phyloP scores from a whole-genome alignment of 2,329 filamentous ascomycete species.

The Mycocentrospora acerina region DNA sequence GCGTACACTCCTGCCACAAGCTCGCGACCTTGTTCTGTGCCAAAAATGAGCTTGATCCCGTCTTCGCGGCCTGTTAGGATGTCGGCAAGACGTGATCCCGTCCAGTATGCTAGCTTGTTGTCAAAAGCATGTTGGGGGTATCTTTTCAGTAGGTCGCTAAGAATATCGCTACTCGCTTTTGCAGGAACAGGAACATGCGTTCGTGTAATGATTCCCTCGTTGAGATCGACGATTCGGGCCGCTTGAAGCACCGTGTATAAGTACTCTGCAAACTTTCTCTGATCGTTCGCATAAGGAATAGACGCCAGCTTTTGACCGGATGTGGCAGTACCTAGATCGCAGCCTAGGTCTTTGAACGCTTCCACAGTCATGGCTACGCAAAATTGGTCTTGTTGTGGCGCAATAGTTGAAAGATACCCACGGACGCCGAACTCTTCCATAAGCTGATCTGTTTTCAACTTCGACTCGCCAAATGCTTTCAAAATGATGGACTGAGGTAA shows the following conservation, averaged over 20 bases:
- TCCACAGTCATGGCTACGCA: constrained; percentile 26
- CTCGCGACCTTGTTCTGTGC: constrained; percentile 11
- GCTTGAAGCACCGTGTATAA: constrained; percentile 19
- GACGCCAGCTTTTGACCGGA: constrained; percentile 10
- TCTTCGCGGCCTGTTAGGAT: constrained; percentile 41
- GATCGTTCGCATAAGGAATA: constrained; percentile 6
- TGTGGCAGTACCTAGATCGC: constrained; percentile 7
- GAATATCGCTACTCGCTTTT: constrained; percentile 13
- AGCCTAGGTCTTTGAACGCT: constrained; percentile 26
- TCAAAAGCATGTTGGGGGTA: constrained; percentile 39
- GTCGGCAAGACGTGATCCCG: constrained; percentile 39
- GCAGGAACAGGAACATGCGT: constrained; percentile 1
- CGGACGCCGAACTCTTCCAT: constrained; percentile 2
- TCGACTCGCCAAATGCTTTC: constrained; percentile 1
- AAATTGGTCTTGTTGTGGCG: constrained; percentile 24
- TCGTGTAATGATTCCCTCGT: constrained; percentile 1
- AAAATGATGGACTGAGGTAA: neutral
- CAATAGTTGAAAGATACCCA: constrained; percentile 5
- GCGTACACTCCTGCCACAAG: constrained; percentile 2
- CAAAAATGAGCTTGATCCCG: constrained; percentile 45
- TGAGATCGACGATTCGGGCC: constrained; percentile 6
- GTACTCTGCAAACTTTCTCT: constrained; percentile 16
- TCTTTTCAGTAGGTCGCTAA: constrained; percentile 21
- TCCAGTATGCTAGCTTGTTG: constrained; percentile 35
- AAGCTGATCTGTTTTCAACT: constrained; percentile 3